Base-by-base conservation (phyloP, 257 asterid genomes). In the Eucommia ulmoides region DNA sequence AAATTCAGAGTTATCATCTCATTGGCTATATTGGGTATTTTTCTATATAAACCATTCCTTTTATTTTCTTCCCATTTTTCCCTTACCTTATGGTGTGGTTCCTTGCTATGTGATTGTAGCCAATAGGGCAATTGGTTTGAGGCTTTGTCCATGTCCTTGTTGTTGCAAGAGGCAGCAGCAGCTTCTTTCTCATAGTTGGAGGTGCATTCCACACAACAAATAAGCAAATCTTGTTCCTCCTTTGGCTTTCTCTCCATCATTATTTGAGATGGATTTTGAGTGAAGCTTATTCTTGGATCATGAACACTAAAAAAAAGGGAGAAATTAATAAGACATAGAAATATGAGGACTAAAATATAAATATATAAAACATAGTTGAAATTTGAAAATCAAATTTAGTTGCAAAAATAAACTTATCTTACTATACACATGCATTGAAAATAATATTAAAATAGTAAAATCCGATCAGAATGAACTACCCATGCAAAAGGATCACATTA, bases 111-210 rank as follows among this genome's bases (percentile, higher is more conserved):
- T 20, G 75, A 67, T 65, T 75, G 79, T 45, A 80, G 83, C 94
- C 94, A 83, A 53, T 50, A 76, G 25, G 95, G 93, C 63, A 82
- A 60, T 18, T 66, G 77, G 22, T 75, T 19, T 33, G 81, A 76
- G 52, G 56, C 70, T 48, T 67, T 61, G 24, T 73, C 70, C 38
- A 53, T 24, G 38, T 58, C 66, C 25, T 63, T 61, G 63, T 55
- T 33, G 24, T 22, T 46, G 3, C 17, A 8, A 21, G 74, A 48
- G 14, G 55, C 51, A 26, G 67, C 56, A 8, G 61, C 56, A 25
- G 67, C 76, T 64, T 87, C 95, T 54, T 66, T 79, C 54, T 83
- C 88, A 67, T 76, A 87, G 55, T 62, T 81, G 59, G 76, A 73
- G 48, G 42, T 70, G 76, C 96, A 80, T 69, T 83, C 85, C 29